Evolutionary conservation across 2,329 filamentous ascomycete species (phyloP), one percentile per base, ranked within the genome.

Genomic region (Metarhizium album): DNA sequence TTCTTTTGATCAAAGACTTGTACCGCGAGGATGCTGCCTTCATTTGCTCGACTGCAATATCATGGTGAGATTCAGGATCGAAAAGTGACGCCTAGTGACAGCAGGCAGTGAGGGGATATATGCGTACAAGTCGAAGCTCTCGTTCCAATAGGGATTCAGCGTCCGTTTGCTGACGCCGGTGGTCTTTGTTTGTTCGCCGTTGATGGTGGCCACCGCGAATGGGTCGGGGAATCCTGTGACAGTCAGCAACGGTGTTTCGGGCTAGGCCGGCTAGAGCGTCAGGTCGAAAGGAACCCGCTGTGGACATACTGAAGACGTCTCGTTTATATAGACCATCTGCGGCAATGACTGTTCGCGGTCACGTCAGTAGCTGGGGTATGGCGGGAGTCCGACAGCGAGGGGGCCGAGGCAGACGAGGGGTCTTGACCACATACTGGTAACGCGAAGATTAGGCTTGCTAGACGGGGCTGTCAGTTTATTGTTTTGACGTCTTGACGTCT

Each of bases 1-100:
- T 98, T 98, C 76, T 96, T 96, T 72, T 98, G 93, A 70, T 98
- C 93, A 66, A 98, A 98, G 50, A 98, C 95, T 67, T 98, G 93
- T 45, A 98, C 90, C 7, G 93, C 93, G 46, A 98, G 78, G 63
- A 98, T 96, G 68, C 90, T 95, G 63, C 95, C 91, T 67, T 98
- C 93, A 54, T 85, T 93, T 54, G 89, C 91, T 66, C 80, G 81
- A 75, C 93, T 97, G 66, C 52, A 60, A 42, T 35, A 22, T 45
- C 6, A 33, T 37, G 16, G 48, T 53, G 31, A 48, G 48, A 18
- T 29, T 38, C 5, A 29, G 27, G 27, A 9, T 29, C 11, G n/a
- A 22, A 31, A 38, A 45, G 24, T 8, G 23, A 42, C 29, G n/a
- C 9, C 14, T 16, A 31, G 11, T 42, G 3, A 45, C 4, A n/a